Base-by-base conservation (phyloP, 2,329 filamentous ascomycete genomes). In the Pseudogymnoascus destructans region DNA sequence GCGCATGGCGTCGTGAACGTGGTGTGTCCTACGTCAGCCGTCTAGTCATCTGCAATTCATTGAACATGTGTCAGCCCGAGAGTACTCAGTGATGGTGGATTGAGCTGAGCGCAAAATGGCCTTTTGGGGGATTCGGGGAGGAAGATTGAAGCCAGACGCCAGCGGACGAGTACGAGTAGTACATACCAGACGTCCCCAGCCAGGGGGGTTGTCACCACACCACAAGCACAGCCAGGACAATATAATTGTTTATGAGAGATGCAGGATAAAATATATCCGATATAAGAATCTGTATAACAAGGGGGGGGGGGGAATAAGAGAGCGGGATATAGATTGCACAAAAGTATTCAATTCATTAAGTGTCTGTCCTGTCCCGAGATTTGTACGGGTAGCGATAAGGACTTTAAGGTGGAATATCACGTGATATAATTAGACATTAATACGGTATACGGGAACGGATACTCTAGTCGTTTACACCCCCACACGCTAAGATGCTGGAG, bases 1-100 rank as follows among this genome's bases (percentile, higher is more conserved):
- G 68, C 80, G 79, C 76, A 84, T 75, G 70, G 78, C 64, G 57
- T 60, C 61, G 62, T 58, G 63, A 36, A 36, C 33, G 33, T 36
- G 33, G 33, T 36, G 33, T 36, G 33, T 36, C 33, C 33, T 36
- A 36, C 33, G 33, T 36, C 33, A 17, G 33, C 33, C 33, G 33
- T 36, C 33, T 36, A 17, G n/a, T 36, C 33, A 36, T 36, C 33
- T 36, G 33, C 33, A 36, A 36, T 36, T 36, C 33, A 36, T 36
- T 36, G 33, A 36, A 36, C 33, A 17, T 36, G 33, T 36, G n/a
- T 36, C 33, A 36, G 33, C 33, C n/a, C 33, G 1, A 36, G 33
- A 36, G 6, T 36, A 4, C 33, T 36, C n/a, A 36, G n/a, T 36
- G n/a, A 36, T 36, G n/a, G n/a, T 17, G 33, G 5, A 15, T 36